Percentiles rank a stretch among this genome's conserved stretches.
These are phyloP conservation scores for Trametes coccinea DNA, from an alignment of 768 basidiomycete genomes.

Conservation along the genomic window DNA sequence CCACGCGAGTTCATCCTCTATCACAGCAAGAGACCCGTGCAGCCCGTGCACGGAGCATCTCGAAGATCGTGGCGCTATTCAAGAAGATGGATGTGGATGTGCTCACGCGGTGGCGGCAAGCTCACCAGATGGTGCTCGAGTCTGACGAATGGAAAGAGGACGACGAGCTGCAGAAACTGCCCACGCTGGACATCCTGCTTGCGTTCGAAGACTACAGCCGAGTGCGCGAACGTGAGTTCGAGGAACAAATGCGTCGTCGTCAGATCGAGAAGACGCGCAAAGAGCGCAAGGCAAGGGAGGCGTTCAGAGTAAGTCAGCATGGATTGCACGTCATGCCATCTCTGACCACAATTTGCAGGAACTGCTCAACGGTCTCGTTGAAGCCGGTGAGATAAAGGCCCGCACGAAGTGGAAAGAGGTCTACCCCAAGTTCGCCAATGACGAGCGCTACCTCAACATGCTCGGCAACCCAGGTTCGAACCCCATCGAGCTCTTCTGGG, in stretches of 20 bases:
- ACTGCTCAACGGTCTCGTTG: slow-evolving; percentile 70
- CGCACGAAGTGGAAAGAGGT: slow-evolving; percentile 91
- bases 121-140: slow-evolving; percentile 71
- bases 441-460: slow-evolving; percentile 82
- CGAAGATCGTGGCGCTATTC: slow-evolving; percentile 82
- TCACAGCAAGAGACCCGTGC: slow-evolving; percentile 77
- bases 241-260: slow-evolving; percentile 76
- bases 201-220: slow-evolving; percentile 95
- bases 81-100: slow-evolving; percentile 89
- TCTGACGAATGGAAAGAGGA: slow-evolving; percentile 82
- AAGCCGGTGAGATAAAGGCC: slow-evolving; percentile 67
- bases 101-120: slow-evolving; percentile 89
- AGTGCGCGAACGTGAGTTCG: slow-evolving; percentile 87
- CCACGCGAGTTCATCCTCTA: not conserved
- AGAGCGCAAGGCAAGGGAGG: slow-evolving; percentile 90
- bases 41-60: slow-evolving; percentile 73
- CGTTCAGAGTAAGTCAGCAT: slow-evolving; percentile 66
- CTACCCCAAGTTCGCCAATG: slow-evolving; percentile 73
- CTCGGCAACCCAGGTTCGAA: slow-evolving; percentile 94
- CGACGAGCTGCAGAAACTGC: slow-evolving; percentile 74
- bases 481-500: slow-evolving; percentile 96
- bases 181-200: slow-evolving; percentile 87
- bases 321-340: not conserved
- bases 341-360: slow-evolving; percentile 42
- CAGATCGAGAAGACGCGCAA: slow-evolving; percentile 83